Evolutionary conservation across 2,329 filamentous ascomycete species (phyloP).

Genomic region (Colletotrichum tanaceti): DNA sequence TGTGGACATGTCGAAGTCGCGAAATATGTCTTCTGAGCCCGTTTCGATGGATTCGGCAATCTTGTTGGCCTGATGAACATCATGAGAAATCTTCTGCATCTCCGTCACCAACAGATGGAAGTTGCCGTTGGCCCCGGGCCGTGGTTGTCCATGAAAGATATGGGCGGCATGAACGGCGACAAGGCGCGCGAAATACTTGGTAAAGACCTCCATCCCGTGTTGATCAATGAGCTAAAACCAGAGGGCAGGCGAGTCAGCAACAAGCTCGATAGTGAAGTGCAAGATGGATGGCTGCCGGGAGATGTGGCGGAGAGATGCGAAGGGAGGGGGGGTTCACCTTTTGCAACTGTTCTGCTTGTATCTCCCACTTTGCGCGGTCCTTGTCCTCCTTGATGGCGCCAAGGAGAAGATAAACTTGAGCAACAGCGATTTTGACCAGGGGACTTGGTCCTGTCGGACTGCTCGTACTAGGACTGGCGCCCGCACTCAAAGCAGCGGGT

Average conservation of each 20-base stretch:
- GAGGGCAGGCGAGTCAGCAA: slow-evolving; percentile 36
- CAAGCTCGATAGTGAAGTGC: not conserved
- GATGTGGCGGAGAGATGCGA: slow-evolving; percentile 25
- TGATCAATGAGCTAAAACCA: slow-evolving; percentile 86
- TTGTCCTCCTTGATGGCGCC: slow-evolving; percentile 96
- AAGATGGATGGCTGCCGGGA: slow-evolving; percentile 16
- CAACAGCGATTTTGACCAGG: slow-evolving; percentile 92
- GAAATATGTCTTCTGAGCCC: slow-evolving; percentile 90
- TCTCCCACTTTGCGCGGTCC: slow-evolving; percentile 89
- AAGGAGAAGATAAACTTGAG: slow-evolving; percentile 93
- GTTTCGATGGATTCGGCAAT: slow-evolving; percentile 95
- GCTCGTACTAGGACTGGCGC: slow-evolving; percentile 70
- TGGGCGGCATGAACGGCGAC: slow-evolving; percentile 90
- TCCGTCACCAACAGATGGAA: slow-evolving; percentile 86
- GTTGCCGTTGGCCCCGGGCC: slow-evolving; percentile 81
- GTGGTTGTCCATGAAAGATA: slow-evolving; percentile 85
- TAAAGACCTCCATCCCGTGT: slow-evolving; percentile 98
- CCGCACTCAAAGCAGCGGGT: slow-evolving; percentile 67
- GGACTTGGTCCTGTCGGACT: slow-evolving; percentile 73
- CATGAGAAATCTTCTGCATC: slow-evolving; percentile 85
- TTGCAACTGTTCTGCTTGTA: slow-evolving; percentile 89
- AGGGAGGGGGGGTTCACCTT: slow-evolving; percentile 70
- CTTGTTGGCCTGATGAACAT: slow-evolving; percentile 84
- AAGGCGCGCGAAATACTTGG: slow-evolving; percentile 93
- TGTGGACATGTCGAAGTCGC: slow-evolving; percentile 94